These are phyloP conservation scores for Eutrema salsugineum DNA, from an alignment of 441 rosid species.

Conservation along the genomic window DNA sequence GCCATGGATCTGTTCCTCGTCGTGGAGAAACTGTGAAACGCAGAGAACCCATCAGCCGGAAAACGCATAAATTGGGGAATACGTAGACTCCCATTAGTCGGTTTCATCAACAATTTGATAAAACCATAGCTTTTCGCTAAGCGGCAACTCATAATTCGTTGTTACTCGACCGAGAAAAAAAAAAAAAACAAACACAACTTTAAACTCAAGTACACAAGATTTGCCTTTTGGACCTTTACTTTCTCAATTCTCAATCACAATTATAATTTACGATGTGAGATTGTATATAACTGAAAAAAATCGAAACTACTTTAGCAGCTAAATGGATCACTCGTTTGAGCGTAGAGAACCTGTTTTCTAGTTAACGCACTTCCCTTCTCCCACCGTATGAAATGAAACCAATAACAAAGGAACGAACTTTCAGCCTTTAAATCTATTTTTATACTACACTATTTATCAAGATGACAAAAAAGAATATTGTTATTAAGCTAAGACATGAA, in stretches of 20 bases:
- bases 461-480: background rate
- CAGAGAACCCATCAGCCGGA: conserved; percentile 27
- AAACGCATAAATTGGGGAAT: background rate
- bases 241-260: background rate
- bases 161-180: background rate
- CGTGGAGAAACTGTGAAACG: conserved; percentile 18
- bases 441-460: background rate
- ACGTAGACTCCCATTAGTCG: background rate
- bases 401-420: background rate
- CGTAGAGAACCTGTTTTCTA: background rate
- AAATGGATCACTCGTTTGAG: background rate
- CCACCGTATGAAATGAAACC: background rate
- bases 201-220: background rate
- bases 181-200: background rate
- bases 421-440: background rate
- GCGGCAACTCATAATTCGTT: conserved; percentile 22
- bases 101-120: conserved; percentile 17
- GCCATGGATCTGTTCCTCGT: conserved; percentile 35
- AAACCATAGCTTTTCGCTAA: conserved; percentile 14
- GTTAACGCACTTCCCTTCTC: background rate
- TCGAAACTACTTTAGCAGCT: background rate
- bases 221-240: background rate
- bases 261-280: background rate
- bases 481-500: background rate
- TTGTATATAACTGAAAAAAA: background rate